Evolutionary conservation across 2,329 filamentous ascomycete species (phyloP).

Genomic region (Colletotrichum limetticola): DNA sequence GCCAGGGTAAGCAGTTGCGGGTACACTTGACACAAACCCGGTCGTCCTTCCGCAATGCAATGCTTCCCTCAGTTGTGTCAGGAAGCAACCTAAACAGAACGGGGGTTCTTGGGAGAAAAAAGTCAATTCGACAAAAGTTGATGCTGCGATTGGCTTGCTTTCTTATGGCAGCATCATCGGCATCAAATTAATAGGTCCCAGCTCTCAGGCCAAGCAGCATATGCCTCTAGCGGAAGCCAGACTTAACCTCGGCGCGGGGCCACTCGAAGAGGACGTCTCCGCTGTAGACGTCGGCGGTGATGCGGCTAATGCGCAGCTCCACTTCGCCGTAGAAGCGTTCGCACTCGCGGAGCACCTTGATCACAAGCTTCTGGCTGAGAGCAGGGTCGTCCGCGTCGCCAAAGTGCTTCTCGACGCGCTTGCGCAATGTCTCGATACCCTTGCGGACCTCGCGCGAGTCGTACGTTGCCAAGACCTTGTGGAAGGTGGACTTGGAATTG

Average conservation of each 20-base stretch:
- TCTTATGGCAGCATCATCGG: not conserved
- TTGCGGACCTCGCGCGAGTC: constrained; percentile 88
- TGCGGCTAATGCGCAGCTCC: constrained; percentile 67
- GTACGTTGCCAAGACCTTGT: constrained; percentile 84
- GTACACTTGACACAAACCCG: too few relatives aligned
- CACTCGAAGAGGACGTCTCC: constrained; percentile 74
- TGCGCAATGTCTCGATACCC: constrained; percentile 89
- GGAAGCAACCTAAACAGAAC: not conserved
- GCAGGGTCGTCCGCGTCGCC: constrained; percentile 84
- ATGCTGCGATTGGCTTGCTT: not conserved
- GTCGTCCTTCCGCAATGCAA: not conserved
- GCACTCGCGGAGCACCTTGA: constrained; percentile 68
- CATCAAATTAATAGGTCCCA: not conserved
- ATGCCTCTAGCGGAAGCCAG: constrained; percentile 56
- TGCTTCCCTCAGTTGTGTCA: not conserved
- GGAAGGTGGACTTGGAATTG: constrained; percentile 84
- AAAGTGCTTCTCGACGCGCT: constrained; percentile 97
- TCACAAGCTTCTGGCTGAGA: constrained; percentile 68
- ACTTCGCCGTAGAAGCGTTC: constrained; percentile 72
- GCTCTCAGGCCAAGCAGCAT: not conserved
- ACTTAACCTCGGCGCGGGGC: constrained; percentile 72
- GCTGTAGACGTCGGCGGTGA: constrained; percentile 72
- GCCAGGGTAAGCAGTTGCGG: not conserved
- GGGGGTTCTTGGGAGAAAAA: not conserved
- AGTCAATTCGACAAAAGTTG: not conserved